Evolutionary conservation across 192 early-diverging fungal genomes (phyloP), one percentile per base, ranked within the genome.

Genomic region (Rhizoclosmatium sp.): DNA sequence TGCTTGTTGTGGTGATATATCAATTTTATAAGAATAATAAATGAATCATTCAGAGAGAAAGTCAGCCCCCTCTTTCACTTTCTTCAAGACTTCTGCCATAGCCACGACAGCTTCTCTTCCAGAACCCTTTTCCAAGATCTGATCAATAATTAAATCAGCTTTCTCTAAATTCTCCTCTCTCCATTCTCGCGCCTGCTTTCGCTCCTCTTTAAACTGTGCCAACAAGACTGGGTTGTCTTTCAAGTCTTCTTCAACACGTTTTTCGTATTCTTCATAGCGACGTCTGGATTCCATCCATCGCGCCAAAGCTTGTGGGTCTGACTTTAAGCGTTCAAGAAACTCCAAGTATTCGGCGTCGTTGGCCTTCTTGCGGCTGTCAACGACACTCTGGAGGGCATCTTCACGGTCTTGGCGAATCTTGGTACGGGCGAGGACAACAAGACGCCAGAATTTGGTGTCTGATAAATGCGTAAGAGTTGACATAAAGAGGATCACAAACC

Each of bases 371-470:
- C 69, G 69, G 23, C 10, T 7, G 39, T 10, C 47, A 5, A 56
- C 2, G 10, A 58, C 21, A 9, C 47, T 71, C 40, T 56, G 9
- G 14, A 56, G 48, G 10, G 47, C 48, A 21, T 71, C 69, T 58
- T 71, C 69, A 7, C 40, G 10, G 5, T 71, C 69, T 14, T 58
- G 47, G n/a, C 69, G 69, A 39, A 71, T 56, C 40, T 71, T 71
- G 47, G 69, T 71, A 2, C 69, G 10, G 7, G 69, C 69, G 51
- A 44, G 39, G n/a, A 71, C 69, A 56, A 71, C 69, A 49, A 71
- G 69, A 40, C 69, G 69, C 69, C 69, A 71, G 51, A 71, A 45
- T 56, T 71, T 71, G 49, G 10, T 71, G 51, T 71, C 69, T 71
- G 51, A 54, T 12, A 54, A 54, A 54, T 12, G 16, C 51, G 16